A percentile compares a stretch with the other conserved stretches of the same genome.
These are phyloP conservation scores for Puccinia novopanici DNA, from an alignment of 1,284 basidiomycete species.

Conservation along the genomic window DNA sequence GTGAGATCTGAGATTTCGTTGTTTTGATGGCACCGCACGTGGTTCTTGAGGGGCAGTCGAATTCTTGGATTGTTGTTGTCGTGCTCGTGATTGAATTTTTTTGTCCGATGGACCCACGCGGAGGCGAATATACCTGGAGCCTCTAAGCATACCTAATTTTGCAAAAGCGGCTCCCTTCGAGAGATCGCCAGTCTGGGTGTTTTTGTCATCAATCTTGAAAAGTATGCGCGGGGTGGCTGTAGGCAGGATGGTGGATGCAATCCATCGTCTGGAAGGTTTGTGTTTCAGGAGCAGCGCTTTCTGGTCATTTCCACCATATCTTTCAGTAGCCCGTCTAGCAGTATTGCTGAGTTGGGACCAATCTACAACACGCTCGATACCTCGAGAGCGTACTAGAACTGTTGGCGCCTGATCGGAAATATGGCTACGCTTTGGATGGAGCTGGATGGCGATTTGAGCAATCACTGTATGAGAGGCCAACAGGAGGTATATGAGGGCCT, in stretches of 20 bases:
- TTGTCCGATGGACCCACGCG: neutral
- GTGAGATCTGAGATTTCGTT: neutral
- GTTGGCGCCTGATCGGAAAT: neutral
- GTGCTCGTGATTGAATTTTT: neutral
- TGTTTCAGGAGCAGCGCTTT: neutral
- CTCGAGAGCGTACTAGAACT: neutral
- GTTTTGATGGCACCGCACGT: neutral
- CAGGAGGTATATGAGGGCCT: neutral
- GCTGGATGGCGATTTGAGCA: slow-evolving; percentile 20
- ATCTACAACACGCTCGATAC: slow-evolving; percentile 21
- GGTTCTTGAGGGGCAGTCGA: neutral
- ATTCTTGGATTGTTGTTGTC: neutral
- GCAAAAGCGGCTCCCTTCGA: slow-evolving; percentile 42
- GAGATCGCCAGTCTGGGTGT: slow-evolving; percentile 7
- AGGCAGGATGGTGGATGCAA: slow-evolving; percentile 34
- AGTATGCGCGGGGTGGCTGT: neutral
- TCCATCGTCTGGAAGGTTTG: slow-evolving; percentile 22
- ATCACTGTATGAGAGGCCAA: neutral
- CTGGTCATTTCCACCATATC: neutral
- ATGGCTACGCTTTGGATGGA: slow-evolving; percentile 4
- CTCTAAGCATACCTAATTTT: slow-evolving; percentile 34
- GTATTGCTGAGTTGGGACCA: slow-evolving; percentile 30
- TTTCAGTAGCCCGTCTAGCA: slow-evolving; percentile 20
- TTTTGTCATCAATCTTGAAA: neutral
- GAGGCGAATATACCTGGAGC: slow-evolving; percentile 30